Evolutionary conservation across 768 basidiomycete genomes (phyloP), one percentile per base, ranked within the genome.

Genomic region (Serendipita vermifera): DNA sequence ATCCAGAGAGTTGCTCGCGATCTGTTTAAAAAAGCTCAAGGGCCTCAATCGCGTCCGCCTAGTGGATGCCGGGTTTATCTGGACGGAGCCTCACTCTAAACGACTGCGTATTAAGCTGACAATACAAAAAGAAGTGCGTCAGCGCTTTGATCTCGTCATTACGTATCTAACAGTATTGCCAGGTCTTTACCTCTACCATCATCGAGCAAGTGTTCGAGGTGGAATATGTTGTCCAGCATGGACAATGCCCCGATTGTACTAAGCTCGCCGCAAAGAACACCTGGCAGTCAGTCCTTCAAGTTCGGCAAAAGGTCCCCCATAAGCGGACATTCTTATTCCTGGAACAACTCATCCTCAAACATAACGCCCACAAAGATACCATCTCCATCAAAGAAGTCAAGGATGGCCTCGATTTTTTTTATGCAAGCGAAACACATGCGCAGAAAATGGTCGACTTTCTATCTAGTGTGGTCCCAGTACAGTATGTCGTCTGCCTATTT

Each of bases 31-130:
- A 67, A 94, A 93, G 68, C 80, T 98, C 63, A 94, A 93, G 66
- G 92, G 92, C 2, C 74, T 98, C 22, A 84, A 81, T 63, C 93
- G 90, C 74, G 91, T 98, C 26, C 86, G 94, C 48, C 71, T 99
- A 38, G 93, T 96, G n/a, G 94, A 98, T 60, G 96, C 96, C 2
- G 88, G 91, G 60, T 98, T 98, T 68, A 90, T 98, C 64, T 99
- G 96, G 96, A 99, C 96, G 20, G 96, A 99, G 66, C 96, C 96
- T 2, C 94, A 99, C 71, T 92, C 88, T 35, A 92, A 93, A 65
- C 79, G 96, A 33, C 68, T 98, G 59, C 79, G 90, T 43, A 82
- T 99, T 56, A 94, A 94, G 55, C 72, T 99, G 63, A 96, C 94
- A 0, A 92, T 99, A 59, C 96, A 99, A 72, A 99, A 99, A 74